Conservation (phyloP, 179 eudicot genomes). For the Camellia oleifera region DNA sequence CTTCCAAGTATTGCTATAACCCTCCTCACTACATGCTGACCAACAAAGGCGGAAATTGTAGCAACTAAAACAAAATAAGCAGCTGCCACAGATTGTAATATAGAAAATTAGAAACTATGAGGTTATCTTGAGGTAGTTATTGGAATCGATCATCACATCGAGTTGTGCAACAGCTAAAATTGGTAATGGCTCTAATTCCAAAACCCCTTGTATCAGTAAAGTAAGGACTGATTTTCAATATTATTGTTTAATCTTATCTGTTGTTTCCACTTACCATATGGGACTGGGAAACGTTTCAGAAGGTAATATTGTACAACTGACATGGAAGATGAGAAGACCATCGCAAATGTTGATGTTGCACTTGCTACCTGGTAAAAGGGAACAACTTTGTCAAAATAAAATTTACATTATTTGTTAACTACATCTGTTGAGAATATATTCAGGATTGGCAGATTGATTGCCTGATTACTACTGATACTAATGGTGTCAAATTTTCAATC, state of each 20-base stretch:
- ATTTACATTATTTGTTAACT: not conserved
- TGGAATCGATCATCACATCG: not conserved
- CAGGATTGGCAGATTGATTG: not conserved
- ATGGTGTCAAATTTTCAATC: not conserved
- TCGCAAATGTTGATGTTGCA: conserved; percentile 86
- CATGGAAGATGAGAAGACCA: conserved; percentile 86
- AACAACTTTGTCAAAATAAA: not conserved
- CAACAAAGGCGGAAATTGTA: conserved; percentile 52
- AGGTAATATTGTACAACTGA: conserved; percentile 84
- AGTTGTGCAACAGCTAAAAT: not conserved
- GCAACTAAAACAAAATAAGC: conserved; percentile 52
- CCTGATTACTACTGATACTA: not conserved
- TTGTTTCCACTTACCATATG: conserved; percentile 52
- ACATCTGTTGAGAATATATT: not conserved
- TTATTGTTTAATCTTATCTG: not conserved
- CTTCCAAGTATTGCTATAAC: conserved; percentile 49
- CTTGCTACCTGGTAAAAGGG: conserved; percentile 60
- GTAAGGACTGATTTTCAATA: not conserved
- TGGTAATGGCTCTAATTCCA: not conserved
- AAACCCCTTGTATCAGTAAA: not conserved
- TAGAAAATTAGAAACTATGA: not conserved
- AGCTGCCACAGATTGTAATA: conserved; percentile 32
- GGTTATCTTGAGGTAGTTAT: not conserved
- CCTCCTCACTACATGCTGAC: conserved; percentile 64
- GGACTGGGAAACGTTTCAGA: conserved; percentile 79